Conservation (phyloP, 1,139 yeast species). For the Ogataea hybrid region DNA sequence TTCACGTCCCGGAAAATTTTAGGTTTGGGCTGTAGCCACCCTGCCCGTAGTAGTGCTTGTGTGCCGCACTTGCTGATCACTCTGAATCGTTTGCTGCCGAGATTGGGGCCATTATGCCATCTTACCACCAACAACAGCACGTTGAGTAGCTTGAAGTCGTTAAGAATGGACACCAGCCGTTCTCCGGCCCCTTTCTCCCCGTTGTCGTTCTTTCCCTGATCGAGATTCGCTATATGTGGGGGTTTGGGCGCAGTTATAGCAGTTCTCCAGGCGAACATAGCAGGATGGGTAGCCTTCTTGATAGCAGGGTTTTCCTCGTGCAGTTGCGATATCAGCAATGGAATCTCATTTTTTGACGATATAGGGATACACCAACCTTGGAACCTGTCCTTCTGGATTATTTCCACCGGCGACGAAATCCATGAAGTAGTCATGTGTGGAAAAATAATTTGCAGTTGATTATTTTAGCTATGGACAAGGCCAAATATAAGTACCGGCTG, state of each 20-base stretch:
- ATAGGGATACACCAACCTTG: conserved; percentile 54
- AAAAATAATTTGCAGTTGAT: not conserved
- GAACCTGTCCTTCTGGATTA: conserved; percentile 56
- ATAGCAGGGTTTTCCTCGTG: conserved; percentile 40
- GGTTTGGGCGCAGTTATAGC: conserved; percentile 28
- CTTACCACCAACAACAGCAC: conserved; percentile 61
- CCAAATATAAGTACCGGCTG: conserved; percentile 71
- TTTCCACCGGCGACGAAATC: conserved; percentile 36
- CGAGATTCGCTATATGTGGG: conserved; percentile 28
- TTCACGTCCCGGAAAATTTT: conserved; percentile 15
- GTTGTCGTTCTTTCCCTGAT: conserved; percentile 59
- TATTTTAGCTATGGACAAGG: conserved; percentile 24
- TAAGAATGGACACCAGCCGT: conserved; percentile 49
- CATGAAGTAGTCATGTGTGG: conserved; percentile 25
- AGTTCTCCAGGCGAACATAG: conserved; percentile 67
- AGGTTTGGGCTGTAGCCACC: conserved; percentile 16
- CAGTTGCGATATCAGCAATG: conserved; percentile 38
- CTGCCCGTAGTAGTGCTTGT: conserved; percentile 37
- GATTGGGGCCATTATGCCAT: conserved; percentile 71
- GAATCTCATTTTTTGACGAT: conserved; percentile 38
- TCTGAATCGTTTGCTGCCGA: conserved; percentile 64
- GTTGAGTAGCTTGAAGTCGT: conserved; percentile 45
- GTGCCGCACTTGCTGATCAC: conserved; percentile 55
- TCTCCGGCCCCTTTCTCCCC: conserved; percentile 70
- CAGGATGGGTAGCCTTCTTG: conserved; percentile 59